A percentile compares a stretch with the other conserved stretches of the same genome.
phyloP scores from a whole-genome alignment of 2,329 filamentous ascomycete species.

The Aspergillus niger region DNA sequence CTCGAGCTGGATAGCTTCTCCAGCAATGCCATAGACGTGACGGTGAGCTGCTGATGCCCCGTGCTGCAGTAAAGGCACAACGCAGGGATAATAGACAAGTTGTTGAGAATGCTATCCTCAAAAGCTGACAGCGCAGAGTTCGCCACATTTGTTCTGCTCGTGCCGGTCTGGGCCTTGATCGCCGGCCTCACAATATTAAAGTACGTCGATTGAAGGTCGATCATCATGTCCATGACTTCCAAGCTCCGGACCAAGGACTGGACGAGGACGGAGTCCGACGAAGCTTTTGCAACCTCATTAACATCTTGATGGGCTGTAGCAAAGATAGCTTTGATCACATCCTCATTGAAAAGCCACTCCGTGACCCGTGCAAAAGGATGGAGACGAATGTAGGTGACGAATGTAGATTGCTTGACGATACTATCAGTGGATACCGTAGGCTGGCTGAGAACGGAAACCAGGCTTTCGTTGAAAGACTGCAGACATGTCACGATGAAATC shows the following conservation, averaged over 20 bases:
- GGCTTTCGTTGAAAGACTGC: slow-evolving; percentile 87
- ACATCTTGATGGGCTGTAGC: slow-evolving; percentile 75
- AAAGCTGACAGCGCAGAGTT: slow-evolving; percentile 82
- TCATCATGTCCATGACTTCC: slow-evolving; percentile 76
- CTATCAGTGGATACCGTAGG: slow-evolving; percentile 74
- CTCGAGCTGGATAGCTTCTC: slow-evolving; percentile 83
- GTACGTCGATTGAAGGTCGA: slow-evolving; percentile 89
- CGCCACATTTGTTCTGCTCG: slow-evolving; percentile 63
- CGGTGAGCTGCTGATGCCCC: slow-evolving; percentile 75
- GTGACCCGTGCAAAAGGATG: slow-evolving; percentile 94
- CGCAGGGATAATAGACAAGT: slow-evolving; percentile 76
- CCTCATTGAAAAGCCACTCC: slow-evolving; percentile 98
- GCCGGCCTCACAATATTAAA: slow-evolving; percentile 82
- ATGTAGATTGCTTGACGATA: slow-evolving; percentile 71
- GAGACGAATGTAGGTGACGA: slow-evolving; percentile 77
- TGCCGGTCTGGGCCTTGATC: slow-evolving; percentile 66
- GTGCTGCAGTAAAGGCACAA: slow-evolving; percentile 85
- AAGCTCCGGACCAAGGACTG: slow-evolving; percentile 77
- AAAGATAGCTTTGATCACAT: slow-evolving; percentile 78
- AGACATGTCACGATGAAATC: slow-evolving; percentile 80
- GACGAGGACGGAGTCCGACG: slow-evolving; percentile 78
- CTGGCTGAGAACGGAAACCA: slow-evolving; percentile 81
- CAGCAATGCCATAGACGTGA: slow-evolving; percentile 78
- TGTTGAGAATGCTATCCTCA: slow-evolving; percentile 84
- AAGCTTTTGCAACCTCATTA: slow-evolving; percentile 69